Evolutionary conservation across 2,329 filamentous ascomycete genomes (phyloP).

Genomic region (Fusarium algeriense): DNA sequence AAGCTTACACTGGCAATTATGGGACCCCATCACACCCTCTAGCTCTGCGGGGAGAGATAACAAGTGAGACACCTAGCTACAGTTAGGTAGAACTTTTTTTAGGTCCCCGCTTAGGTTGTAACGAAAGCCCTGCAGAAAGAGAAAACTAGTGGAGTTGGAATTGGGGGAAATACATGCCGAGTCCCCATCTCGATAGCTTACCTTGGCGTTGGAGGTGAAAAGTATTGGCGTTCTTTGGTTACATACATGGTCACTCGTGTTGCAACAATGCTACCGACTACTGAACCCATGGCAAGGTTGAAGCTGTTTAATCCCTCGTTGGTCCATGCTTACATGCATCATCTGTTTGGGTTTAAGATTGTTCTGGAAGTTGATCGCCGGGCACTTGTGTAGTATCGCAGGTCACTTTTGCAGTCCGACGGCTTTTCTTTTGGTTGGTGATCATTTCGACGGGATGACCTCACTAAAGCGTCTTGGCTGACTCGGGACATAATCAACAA

Average conservation of each 20-base stretch:
- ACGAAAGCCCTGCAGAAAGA: not conserved
- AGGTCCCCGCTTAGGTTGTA: not conserved
- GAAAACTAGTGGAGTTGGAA: not conserved
- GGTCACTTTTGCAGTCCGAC: not conserved
- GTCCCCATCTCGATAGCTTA: constrained; percentile 5
- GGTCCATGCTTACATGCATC: constrained; percentile 26
- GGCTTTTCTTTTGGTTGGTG: constrained; percentile 4
- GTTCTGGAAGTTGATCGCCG: constrained; percentile 23
- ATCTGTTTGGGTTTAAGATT: not conserved
- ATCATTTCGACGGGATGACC: constrained; percentile 27
- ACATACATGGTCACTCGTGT: not conserved
- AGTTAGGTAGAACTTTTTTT: not conserved
- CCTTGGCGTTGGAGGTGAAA: constrained; percentile 20
- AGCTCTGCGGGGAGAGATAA: not conserved
- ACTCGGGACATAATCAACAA: constrained; percentile 26
- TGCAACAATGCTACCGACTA: not conserved
- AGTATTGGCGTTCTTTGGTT: not conserved
- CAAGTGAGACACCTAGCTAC: not conserved
- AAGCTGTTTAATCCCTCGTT: constrained; percentile 26
- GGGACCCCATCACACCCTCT: constrained; percentile 4
- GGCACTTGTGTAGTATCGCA: constrained; percentile 29
- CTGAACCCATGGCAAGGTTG: not conserved
- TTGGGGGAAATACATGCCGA: constrained; percentile 8
- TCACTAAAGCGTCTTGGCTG: constrained; percentile 21
- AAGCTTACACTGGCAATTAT: constrained; percentile 33